Conservation (phyloP, 177 flowering plant genomes). For the Vitis hybrid region DNA sequence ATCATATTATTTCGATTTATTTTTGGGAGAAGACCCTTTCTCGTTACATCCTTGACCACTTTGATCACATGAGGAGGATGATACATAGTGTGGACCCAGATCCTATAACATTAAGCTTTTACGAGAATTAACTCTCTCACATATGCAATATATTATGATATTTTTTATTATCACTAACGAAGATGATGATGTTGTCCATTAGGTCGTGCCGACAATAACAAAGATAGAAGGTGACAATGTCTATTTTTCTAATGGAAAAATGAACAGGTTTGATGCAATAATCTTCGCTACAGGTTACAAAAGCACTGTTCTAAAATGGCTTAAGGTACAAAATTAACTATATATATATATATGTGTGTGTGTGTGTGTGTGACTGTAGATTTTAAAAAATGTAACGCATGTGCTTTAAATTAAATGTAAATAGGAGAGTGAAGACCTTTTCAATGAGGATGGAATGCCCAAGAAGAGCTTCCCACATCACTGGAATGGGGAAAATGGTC, state of each 20-base stretch:
- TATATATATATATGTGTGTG: too few species aligned
- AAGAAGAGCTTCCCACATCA: slow-evolving; percentile 16
- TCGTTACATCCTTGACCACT: too few species aligned
- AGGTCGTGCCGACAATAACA: slow-evolving; percentile 26
- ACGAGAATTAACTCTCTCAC: background rate
- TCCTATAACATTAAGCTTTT: background rate
- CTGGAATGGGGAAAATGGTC: slow-evolving; percentile 22
- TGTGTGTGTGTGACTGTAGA: too few species aligned
- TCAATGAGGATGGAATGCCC: slow-evolving; percentile 22
- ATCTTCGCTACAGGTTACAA: slow-evolving; percentile 40
- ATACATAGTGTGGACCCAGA: too few species aligned
- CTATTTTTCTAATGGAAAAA: slow-evolving; percentile 17
- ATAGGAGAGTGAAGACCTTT: background rate
- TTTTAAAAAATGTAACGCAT: too few species aligned
- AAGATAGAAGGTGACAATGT: slow-evolving; percentile 16
- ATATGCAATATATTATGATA: background rate
- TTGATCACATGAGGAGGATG: too few species aligned
- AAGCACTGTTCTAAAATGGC: slow-evolving; percentile 32
- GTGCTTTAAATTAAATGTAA: too few species aligned
- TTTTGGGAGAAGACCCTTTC: too few species aligned
- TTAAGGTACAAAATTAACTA: slow-evolving; percentile 26
- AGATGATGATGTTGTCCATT: background rate
- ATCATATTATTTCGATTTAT: too few species aligned
- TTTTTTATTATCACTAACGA: background rate
- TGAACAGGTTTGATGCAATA: slow-evolving; percentile 28